Evolutionary conservation across 2,329 filamentous ascomycete species (phyloP), one percentile per base, ranked within the genome.

Genomic region (Sarocladium brachiariae): DNA sequence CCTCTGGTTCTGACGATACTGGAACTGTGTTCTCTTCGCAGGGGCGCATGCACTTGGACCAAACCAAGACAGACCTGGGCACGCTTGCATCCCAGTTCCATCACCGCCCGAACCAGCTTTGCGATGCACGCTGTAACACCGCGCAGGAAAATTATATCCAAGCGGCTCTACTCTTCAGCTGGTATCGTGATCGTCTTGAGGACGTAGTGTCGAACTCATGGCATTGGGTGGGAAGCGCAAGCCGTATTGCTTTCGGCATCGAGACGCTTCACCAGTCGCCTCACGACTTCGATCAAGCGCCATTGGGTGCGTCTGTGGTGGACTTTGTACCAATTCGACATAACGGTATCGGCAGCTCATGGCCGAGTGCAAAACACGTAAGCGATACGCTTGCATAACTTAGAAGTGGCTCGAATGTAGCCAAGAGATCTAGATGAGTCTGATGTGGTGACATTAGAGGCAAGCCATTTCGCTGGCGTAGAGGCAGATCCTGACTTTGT

Each of bases 141-240:
- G 75, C 80, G 55, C 69, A 77, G 13, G 71, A 75, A 53, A 69
- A 71, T 27, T 66, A 79, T 47, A 68, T 80, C n/a, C 77, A 80
- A 58, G 72, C 72, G 3, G 74, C 76, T 2, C 62, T 80, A 19
- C 66, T 80, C 1, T 56, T 80, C 49, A 78, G 75, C 2, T 80
- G 77, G 77, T 73, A 78, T 54, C 73, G 74, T 1, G 74, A 80
- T 46, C 70, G 73, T 13, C 73, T 75, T 21, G 77, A 80, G 54
- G 75, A 78, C 58, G 72, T 79, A 6, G 65, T 74, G 4, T 72
- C 74, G 34, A 79, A 80, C 55, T 70, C 73, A 14, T 77, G 67
- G 63, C 64, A 65, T 53, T 80, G 76, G 76, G 66, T 78, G 6
- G 77, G 77, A 2, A 66, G 76, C 3, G 77, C 75, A 4, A 68